Conservation (phyloP, 2,329 filamentous ascomycete genomes). For the Aureobasidium musti region DNA sequence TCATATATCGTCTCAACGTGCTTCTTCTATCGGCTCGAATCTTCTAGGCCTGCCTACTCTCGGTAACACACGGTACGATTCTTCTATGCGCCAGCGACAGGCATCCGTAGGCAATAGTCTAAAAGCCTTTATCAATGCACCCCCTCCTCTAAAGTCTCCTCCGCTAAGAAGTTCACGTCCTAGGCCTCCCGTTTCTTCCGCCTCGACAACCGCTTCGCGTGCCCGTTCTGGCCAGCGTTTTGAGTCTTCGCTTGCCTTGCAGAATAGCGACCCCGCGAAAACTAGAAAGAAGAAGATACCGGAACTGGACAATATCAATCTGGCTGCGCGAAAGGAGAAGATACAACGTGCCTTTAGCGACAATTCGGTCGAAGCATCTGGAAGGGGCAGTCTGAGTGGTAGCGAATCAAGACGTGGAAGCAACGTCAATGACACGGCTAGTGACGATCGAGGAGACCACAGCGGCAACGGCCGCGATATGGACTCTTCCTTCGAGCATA, state of each 20-base stretch:
- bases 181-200: constrained; percentile 74
- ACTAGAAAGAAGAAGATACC: constrained; percentile 48
- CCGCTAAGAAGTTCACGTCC: constrained; percentile 78
- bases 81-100: constrained; percentile 45
- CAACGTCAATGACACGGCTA: constrained; percentile 8
- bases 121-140: constrained; percentile 71
- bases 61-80: constrained; percentile 41
- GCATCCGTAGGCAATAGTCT: constrained; percentile 44
- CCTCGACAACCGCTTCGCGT: constrained; percentile 70
- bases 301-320: constrained; percentile 77
- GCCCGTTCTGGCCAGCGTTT: constrained; percentile 64
- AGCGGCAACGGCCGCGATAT: neutral
- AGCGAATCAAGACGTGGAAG: constrained; percentile 15
- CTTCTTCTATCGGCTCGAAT: constrained; percentile 33
- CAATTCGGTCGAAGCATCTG: constrained; percentile 49
- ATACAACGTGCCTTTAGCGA: constrained; percentile 85
- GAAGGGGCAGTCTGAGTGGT: constrained; percentile 38
- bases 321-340: constrained; percentile 75
- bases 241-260: constrained; percentile 26
- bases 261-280: constrained; percentile 29
- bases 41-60: constrained; percentile 32
- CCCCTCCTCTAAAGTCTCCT: constrained; percentile 72
- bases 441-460: neutral
- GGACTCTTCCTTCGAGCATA: constrained; percentile 19
- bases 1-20: neutral